Percentiles rank a stretch among this genome's conserved stretches.
phyloP scores from a whole-genome alignment of 768 basidiomycete species.

The Suillus weaverae region DNA sequence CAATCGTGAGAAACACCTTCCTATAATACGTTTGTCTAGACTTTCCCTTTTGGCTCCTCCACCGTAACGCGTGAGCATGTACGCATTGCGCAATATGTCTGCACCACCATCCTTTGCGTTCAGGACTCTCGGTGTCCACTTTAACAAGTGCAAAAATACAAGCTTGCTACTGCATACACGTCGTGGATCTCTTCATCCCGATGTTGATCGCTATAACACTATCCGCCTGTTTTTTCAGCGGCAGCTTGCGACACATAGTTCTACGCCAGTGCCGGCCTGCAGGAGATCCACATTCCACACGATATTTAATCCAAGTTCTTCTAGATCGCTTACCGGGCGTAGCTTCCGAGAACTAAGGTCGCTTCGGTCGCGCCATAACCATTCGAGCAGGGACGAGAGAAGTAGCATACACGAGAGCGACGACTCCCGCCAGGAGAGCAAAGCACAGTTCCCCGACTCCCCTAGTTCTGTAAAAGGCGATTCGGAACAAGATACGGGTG shows the following conservation, averaged over 20 bases:
- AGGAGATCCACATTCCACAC: neutral
- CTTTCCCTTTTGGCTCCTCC: neutral
- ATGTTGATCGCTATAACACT: slow-evolving; percentile 55
- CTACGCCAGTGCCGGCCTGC: neutral
- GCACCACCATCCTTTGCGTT: slow-evolving; percentile 5
- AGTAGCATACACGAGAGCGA: neutral
- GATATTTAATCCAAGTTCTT: neutral
- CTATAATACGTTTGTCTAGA: neutral
- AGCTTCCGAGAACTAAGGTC: neutral
- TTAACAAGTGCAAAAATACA: slow-evolving; percentile 6
- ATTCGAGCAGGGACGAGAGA: slow-evolving; percentile 8
- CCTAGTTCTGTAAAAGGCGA: slow-evolving; percentile 5
- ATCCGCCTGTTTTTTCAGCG: slow-evolving; percentile 60
- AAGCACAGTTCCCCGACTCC: slow-evolving; percentile 7
- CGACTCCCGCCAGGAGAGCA: slow-evolving; percentile 1
- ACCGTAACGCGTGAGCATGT: neutral
- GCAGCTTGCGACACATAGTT: slow-evolving; percentile 22
- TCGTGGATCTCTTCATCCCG: slow-evolving; percentile 25
- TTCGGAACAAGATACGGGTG: neutral
- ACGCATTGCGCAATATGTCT: slow-evolving; percentile 12
- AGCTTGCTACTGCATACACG: slow-evolving; percentile 25
- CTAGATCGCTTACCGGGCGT: neutral
- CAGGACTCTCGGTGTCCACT: slow-evolving; percentile 6
- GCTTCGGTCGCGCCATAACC: slow-evolving; percentile 15
- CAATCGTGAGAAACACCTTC: slow-evolving; percentile 1